Evolutionary conservation across 2,329 filamentous ascomycete species (phyloP), one percentile per base, ranked within the genome.

Genomic region (Sporothrix euskadiensis): DNA sequence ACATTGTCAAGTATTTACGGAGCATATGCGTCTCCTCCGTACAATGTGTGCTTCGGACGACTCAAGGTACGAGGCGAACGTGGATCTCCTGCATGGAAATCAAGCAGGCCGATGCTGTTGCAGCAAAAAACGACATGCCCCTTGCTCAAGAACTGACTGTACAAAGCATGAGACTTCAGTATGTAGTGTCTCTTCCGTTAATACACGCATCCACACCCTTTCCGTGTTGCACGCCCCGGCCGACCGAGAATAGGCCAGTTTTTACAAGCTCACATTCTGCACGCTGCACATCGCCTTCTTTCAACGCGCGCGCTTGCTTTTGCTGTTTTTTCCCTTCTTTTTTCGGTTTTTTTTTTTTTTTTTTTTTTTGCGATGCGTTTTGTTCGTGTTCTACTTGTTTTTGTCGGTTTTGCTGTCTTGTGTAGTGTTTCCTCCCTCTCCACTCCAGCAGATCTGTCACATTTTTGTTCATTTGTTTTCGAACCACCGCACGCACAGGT

Each of bases 381-480:
- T 52, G 35, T 19, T 39, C 19, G 35, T 35, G 16, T 22, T 49
- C 56, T 9, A 39, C 39, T 39, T n/a, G 22, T 30, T 65, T 47
- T 68, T 68, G 22, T 14, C 19, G 12, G 22, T 68, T 63, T 68
- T 65, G 57, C n/a, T 54, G 41, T 14, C 16, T 72, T 35, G 52
- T 63, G 41, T 30, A 35, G 26, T 71, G 9, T 10, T 56, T 26
- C 54, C 30, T 16, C 30, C 44, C 26, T 19, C 30, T 66, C 59
- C 66, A 73, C 47, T 35, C 49, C 69, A 70, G 19, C 49, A 69
- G 73, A 69, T 73, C 52, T 74, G 65, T 75, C 74, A 73, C 65
- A 56, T 73, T 73, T 66, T 44, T 44, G 61, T 49, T 39, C 68
- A 57, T 57, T 72, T 74, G 41, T 52, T 71, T 68, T 59, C 47